Evolutionary conservation across 306 rosid genomes (phyloP).

Genomic region (Fragaria vesca): DNA sequence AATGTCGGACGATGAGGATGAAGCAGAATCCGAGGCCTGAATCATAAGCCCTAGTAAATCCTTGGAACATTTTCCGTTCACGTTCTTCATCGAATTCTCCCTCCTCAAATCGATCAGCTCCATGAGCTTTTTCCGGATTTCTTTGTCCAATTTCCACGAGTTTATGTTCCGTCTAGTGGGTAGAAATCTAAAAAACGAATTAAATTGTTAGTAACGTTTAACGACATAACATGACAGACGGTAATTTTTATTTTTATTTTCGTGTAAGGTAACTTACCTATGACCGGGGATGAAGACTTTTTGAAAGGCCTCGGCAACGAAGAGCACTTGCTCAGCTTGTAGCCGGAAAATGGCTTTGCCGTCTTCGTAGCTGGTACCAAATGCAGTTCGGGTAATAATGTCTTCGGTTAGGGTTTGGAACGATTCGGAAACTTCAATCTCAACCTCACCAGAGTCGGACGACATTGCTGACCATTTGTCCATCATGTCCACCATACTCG

Average conservation of each 20-base stretch:
- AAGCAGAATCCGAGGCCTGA: slow-evolving; percentile 43
- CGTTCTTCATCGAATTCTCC: slow-evolving; percentile 16
- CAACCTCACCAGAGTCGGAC: slow-evolving; percentile 62
- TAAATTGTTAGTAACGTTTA: neutral
- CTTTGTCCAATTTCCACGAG: slow-evolving; percentile 76
- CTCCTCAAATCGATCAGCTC: slow-evolving; percentile 51
- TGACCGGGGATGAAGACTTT: slow-evolving; percentile 93
- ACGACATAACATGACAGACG: neutral
- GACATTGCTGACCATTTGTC: slow-evolving; percentile 62
- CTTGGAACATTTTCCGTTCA: slow-evolving; percentile 42
- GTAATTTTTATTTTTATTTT: too few species aligned
- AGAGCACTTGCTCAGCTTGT: slow-evolving; percentile 75
- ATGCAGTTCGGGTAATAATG: slow-evolving; percentile 69
- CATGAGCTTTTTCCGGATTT: slow-evolving; percentile 57
- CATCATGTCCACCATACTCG: slow-evolving; percentile 72
- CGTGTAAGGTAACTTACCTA: slow-evolving; percentile 38
- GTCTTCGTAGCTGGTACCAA: slow-evolving; percentile 88
- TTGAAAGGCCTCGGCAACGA: slow-evolving; percentile 85
- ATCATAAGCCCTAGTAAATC: slow-evolving; percentile 89
- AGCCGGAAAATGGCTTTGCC: slow-evolving; percentile 78
- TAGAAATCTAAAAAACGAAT: slow-evolving; percentile 43
- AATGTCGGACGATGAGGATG: slow-evolving; percentile 13
- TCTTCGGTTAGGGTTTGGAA: slow-evolving; percentile 81
- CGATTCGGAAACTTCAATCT: slow-evolving; percentile 82
- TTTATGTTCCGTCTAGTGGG: slow-evolving; percentile 76